These are phyloP conservation scores for Colletotrichum sp. DNA, from an alignment of 2,329 filamentous ascomycete genomes.

Conservation along the genomic window DNA sequence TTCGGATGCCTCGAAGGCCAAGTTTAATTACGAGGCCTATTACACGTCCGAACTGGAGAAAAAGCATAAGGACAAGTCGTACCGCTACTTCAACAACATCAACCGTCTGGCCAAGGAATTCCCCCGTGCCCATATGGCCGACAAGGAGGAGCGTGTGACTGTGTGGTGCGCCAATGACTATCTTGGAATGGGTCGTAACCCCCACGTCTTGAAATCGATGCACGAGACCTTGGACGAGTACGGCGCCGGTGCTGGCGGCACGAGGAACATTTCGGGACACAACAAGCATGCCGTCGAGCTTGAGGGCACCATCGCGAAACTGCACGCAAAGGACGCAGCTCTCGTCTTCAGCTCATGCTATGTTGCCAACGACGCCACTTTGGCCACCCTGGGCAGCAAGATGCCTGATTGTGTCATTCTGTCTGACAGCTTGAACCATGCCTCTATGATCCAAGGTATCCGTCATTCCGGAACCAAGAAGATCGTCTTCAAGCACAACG, in stretches of 20 bases:
- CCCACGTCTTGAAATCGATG: slow-evolving; percentile 86
- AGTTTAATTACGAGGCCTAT: slow-evolving; percentile 91
- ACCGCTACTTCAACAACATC: slow-evolving; percentile 99
- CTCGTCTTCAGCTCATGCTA: slow-evolving; percentile 98
- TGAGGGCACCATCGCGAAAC: slow-evolving; percentile 80
- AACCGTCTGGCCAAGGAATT: slow-evolving; percentile 97
- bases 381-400: slow-evolving; percentile 96
- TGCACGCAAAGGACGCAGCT: slow-evolving; percentile 91
- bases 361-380: slow-evolving; percentile 95
- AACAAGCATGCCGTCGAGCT: slow-evolving; percentile 91
- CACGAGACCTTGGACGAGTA: slow-evolving; percentile 94
- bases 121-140: slow-evolving; percentile 89
- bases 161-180: slow-evolving; percentile 99
- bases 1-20: slow-evolving; percentile 41
- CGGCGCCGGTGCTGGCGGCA: slow-evolving; percentile 92
- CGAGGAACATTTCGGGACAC: slow-evolving; percentile 96
- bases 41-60: slow-evolving; percentile 91
- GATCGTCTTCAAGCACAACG: slow-evolving; percentile 98
- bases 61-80: slow-evolving; percentile 99
- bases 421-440: slow-evolving; percentile 97
- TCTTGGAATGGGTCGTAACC: slow-evolving; percentile 94
- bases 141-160: slow-evolving; percentile 83
- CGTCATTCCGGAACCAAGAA: slow-evolving; percentile 97
- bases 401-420: slow-evolving; percentile 95
- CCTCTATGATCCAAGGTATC: slow-evolving; percentile 99